Conservation (phyloP, 192 early-diverging fungal species). For the Linnemannia elongata region DNA sequence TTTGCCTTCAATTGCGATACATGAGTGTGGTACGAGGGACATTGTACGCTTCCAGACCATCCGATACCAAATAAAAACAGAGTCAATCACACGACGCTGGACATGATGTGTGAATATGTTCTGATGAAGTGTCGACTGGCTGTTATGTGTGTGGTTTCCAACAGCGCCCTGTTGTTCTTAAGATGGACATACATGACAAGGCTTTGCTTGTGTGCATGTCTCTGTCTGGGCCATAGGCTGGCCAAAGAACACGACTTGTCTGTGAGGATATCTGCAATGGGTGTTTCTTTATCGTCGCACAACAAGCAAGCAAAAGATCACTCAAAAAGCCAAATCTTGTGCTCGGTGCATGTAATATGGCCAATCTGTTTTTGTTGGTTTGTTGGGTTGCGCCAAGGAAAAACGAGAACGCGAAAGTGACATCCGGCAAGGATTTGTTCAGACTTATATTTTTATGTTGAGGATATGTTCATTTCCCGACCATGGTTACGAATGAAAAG, state of each 20-base stretch:
- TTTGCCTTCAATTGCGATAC: background rate
- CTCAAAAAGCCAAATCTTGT: background rate
- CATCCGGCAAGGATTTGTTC: background rate
- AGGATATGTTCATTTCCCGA: background rate
- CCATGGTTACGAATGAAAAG: background rate
- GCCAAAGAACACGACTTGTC: background rate
- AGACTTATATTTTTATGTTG: background rate
- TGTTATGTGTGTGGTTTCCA: background rate
- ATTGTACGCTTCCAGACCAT: background rate
- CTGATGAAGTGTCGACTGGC: background rate
- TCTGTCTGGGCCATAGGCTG: background rate
- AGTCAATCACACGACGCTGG: background rate
- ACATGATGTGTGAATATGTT: background rate
- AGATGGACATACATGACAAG: background rate
- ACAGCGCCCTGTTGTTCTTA: background rate
- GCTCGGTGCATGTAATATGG: background rate
- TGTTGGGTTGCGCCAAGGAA: background rate
- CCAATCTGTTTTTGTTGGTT: background rate
- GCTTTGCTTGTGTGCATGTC: background rate
- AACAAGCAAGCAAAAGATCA: background rate
- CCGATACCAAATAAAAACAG: background rate
- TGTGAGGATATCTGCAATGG: background rate
- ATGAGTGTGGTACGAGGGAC: background rate
- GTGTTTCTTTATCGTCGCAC: background rate
- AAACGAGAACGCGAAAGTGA: background rate